Conservation (phyloP, 2,329 filamentous ascomycete species). For the Periconia macrospinosa region DNA sequence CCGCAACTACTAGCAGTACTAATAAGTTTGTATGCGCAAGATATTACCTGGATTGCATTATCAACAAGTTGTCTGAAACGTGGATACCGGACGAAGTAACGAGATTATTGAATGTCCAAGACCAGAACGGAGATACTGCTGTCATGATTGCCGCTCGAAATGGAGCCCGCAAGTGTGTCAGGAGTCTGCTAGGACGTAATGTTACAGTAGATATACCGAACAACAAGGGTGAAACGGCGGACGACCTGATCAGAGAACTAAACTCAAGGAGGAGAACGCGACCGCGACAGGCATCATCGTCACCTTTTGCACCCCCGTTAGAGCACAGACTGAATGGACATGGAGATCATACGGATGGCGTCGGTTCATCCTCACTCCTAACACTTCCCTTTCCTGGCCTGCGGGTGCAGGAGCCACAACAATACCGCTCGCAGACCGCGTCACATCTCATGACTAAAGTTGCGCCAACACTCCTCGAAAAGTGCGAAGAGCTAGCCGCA, state of each 20-base stretch:
- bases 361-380: constrained; percentile 21
- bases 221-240: constrained; percentile 76
- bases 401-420: constrained; percentile 24
- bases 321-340: constrained; percentile 37
- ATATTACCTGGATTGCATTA: constrained; percentile 89
- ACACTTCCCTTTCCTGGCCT: constrained; percentile 27
- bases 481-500: constrained; percentile 46
- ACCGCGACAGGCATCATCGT: constrained; percentile 75
- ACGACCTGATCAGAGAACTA: constrained; percentile 74
- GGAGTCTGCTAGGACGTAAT: constrained; percentile 70
- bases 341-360: constrained; percentile 20
- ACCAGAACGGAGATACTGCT: constrained; percentile 87
- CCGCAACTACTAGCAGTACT: constrained; percentile 81
- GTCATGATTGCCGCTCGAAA: constrained; percentile 87
- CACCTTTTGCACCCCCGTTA: constrained; percentile 50
- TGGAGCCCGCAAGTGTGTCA: constrained; percentile 75
- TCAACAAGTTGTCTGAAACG: constrained; percentile 82
- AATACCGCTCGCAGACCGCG: constrained; percentile 50
- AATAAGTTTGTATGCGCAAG: constrained; percentile 86
- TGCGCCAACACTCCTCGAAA: constrained; percentile 56
- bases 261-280: constrained; percentile 69
- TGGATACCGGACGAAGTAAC: constrained; percentile 77
- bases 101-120: constrained; percentile 76
- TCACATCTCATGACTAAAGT: constrained; percentile 65
- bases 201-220: constrained; percentile 84